These are phyloP conservation scores for Helenozyma baotianmanensis DNA, from an alignment of 805 yeast genomes.

Conservation along the genomic window DNA sequence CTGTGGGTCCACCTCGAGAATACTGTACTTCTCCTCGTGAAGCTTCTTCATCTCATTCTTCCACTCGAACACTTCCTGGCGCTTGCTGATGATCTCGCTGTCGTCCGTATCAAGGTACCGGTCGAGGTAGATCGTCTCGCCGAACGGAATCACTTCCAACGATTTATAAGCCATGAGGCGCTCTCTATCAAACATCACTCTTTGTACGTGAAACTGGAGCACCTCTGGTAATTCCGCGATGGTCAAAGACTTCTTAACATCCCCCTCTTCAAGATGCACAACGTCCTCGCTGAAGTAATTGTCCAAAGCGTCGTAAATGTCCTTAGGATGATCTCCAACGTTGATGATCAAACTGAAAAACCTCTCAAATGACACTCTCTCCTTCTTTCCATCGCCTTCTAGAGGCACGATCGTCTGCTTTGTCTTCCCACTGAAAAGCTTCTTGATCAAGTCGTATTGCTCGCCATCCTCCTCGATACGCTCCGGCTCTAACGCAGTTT, in stretches of 20 bases:
- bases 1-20: conserved; percentile 39
- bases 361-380: conserved; percentile 51
- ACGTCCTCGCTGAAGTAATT: conserved; percentile 73
- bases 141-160: conserved; percentile 75
- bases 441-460: conserved; percentile 76
- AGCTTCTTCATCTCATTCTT: conserved; percentile 48
- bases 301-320: conserved; percentile 87
- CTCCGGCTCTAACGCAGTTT: conserved; percentile 75
- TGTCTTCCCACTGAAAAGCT: conserved; percentile 79
- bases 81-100: conserved; percentile 44
- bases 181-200: conserved; percentile 84
- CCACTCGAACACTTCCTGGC: conserved; percentile 61
- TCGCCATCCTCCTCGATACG: conserved; percentile 66
- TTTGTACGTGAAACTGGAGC: conserved; percentile 86
- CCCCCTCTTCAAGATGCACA: conserved; percentile 64
- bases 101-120: conserved; percentile 74
- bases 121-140: conserved; percentile 77
- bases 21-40: conserved; percentile 36
- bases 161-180: conserved; percentile 75
- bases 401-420: conserved; percentile 66
- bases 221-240: conserved; percentile 72
- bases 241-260: conserved; percentile 68
- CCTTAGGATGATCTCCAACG: conserved; percentile 82
- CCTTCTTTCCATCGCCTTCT: conserved; percentile 23
- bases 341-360: conserved; percentile 80